Conservation (phyloP, 306 rosid genomes). For the Glycine soja region DNA sequence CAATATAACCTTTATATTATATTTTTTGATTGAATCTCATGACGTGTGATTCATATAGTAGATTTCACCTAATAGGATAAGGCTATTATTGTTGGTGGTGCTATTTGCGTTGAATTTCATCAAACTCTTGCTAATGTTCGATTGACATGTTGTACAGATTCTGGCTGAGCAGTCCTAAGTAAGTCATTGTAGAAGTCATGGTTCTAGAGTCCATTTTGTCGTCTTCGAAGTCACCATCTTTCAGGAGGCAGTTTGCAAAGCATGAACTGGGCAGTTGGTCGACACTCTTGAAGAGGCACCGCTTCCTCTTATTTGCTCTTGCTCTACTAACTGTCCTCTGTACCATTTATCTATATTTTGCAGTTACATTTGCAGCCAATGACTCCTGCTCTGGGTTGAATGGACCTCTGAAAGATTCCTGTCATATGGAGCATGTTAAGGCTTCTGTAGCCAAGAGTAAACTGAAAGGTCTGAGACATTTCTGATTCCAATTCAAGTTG, state of each 20-base stretch:
- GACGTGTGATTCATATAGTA: too few relatives aligned
- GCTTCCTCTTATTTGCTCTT: constrained; percentile 73
- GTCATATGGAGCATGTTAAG: constrained; percentile 70
- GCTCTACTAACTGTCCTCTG: constrained; percentile 68
- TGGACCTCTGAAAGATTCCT: constrained; percentile 66
- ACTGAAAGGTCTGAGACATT: constrained; percentile 59
- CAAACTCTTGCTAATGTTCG: neutral
- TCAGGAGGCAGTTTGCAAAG: constrained; percentile 62
- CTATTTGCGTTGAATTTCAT: constrained; percentile 16
- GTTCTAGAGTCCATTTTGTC: constrained; percentile 73
- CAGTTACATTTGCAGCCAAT: constrained; percentile 64
- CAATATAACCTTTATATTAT: neutral
- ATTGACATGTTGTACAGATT: constrained; percentile 45
- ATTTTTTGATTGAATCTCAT: neutral
- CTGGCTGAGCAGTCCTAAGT: constrained; percentile 49
- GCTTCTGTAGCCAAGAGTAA: constrained; percentile 59
- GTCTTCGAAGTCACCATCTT: constrained; percentile 71
- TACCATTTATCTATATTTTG: constrained; percentile 86
- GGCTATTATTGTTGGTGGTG: neutral
- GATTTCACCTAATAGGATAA: neutral
- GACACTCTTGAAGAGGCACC: constrained; percentile 67
- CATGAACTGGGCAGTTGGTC: constrained; percentile 84
- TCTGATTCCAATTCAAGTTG: constrained; percentile 17
- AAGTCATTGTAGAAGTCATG: constrained; percentile 58
- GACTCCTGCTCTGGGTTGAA: constrained; percentile 63